These are phyloP conservation scores for Martensiomyces pterosporus DNA, from an alignment of 192 early-diverging fungal genomes.

Conservation along the genomic window DNA sequence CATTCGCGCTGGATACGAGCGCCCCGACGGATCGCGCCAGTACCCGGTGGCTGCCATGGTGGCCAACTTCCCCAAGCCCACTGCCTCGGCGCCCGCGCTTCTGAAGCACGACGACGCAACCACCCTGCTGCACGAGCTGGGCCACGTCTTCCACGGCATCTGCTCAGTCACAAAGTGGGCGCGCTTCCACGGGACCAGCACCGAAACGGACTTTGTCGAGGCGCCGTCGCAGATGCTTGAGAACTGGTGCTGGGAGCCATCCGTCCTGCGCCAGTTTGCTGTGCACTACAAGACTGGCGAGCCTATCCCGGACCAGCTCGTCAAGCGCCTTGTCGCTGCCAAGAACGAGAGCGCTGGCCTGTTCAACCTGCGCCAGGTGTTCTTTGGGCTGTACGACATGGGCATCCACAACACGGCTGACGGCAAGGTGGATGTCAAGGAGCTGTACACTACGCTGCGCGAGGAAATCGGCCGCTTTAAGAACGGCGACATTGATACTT, in stretches of 20 bases:
- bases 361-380: constrained; percentile 69
- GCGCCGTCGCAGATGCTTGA: constrained; percentile 89
- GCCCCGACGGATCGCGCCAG: constrained; percentile 53
- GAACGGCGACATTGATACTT: constrained; percentile 49
- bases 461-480: constrained; percentile 37
- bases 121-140: constrained; percentile 86
- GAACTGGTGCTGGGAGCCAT: constrained; percentile 72
- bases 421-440: constrained; percentile 37
- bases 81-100: constrained; percentile 62
- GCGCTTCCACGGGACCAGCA: constrained; percentile 70
- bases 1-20: constrained; percentile 61
- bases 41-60: constrained; percentile 72
- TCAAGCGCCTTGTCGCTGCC: constrained; percentile 62
- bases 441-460: constrained; percentile 46
- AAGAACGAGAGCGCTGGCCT: constrained; percentile 76
- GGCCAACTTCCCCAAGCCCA: constrained; percentile 64
- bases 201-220: constrained; percentile 85
- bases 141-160: constrained; percentile 60
- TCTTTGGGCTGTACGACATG: constrained; percentile 76
- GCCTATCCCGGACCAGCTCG: constrained; percentile 66
- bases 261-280: constrained; percentile 54
- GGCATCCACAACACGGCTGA: constrained; percentile 62
- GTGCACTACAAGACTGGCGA: constrained; percentile 69
- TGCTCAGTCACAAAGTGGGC: constrained; percentile 73
- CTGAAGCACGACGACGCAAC: constrained; percentile 77